Conservation (phyloP, 2,329 filamentous ascomycete species). For the Aspergillus ibericus region DNA sequence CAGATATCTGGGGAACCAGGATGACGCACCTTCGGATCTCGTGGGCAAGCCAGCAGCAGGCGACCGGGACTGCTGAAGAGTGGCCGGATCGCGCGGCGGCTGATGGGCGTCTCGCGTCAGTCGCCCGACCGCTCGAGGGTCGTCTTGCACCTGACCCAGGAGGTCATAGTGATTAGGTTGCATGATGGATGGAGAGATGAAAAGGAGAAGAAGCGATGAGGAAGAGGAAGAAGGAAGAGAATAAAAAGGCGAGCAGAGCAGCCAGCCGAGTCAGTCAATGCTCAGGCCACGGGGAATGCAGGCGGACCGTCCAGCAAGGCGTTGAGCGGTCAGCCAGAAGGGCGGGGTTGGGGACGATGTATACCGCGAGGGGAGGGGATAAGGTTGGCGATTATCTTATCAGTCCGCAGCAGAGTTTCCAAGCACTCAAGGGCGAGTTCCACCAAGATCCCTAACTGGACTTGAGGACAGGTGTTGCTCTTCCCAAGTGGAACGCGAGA, state of each 20-base stretch:
- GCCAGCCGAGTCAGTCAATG: background rate
- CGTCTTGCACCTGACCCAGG: constrained; percentile 36
- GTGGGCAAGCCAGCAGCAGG: constrained; percentile 36
- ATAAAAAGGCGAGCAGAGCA: background rate
- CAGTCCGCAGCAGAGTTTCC: background rate
- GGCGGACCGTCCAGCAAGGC: constrained; percentile 1
- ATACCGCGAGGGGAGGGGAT: background rate
- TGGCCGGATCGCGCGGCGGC: constrained; percentile 17
- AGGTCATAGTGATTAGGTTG: constrained; percentile 43
- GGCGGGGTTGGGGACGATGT: background rate
- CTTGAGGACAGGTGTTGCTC: background rate
- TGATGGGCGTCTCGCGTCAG: constrained; percentile 37
- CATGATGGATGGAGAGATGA: constrained; percentile 27
- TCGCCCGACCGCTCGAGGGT: constrained; percentile 32
- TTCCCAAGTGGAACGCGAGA: background rate
- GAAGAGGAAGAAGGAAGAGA: background rate
- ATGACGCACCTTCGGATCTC: constrained; percentile 46
- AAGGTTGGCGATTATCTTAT: background rate
- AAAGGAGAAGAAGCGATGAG: constrained; percentile 7
- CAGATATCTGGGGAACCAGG: constrained; percentile 10
- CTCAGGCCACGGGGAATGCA: constrained; percentile 6
- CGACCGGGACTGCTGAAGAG: constrained; percentile 33
- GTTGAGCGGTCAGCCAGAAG: constrained; percentile 1
- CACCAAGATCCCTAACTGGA: too few relatives aligned
- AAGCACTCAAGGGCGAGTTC: too few relatives aligned